Evolutionary conservation across 2,329 filamentous ascomycete species (phyloP).

Genomic region (Aspergillus sp.): DNA sequence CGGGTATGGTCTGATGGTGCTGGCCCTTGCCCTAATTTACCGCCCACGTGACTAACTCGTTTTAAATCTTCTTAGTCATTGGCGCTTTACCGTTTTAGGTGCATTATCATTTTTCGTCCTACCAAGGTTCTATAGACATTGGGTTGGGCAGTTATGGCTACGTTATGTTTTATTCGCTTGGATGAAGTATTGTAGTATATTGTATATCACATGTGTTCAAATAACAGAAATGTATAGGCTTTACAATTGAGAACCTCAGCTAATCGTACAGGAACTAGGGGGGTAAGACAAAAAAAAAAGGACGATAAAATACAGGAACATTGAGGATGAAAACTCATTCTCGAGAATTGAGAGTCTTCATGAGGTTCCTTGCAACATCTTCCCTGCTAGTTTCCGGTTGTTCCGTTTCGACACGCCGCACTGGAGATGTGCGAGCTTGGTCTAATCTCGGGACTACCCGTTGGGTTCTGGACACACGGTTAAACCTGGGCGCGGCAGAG

Average conservation of each 20-base stretch:
- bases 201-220: constrained; percentile 29
- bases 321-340: constrained; percentile 1
- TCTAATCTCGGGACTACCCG: constrained; percentile 34
- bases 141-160: no score
- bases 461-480: constrained; percentile 22
- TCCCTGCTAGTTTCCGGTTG: constrained; percentile 23
- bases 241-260: constrained; percentile 28
- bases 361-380: constrained; percentile 32
- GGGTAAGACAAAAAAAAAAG: not conserved
- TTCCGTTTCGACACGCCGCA: not conserved
- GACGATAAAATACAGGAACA: not conserved
- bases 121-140: no score
- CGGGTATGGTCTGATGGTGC: constrained; percentile 10
- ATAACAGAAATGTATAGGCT: constrained; percentile 22
- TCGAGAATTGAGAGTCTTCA: constrained; percentile 29
- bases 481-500: constrained; percentile 12
- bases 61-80: not conserved
- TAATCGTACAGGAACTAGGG: constrained; percentile 35
- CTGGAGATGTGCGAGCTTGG: constrained; percentile 14
- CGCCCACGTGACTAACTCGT: constrained; percentile 5
- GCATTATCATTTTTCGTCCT: not conserved
- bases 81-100: not conserved
- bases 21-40: constrained; percentile 9
- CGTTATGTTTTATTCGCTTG: no score
- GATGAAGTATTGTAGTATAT: constrained; percentile 9